Evolutionary conservation across 2,329 filamentous ascomycete species (phyloP).

Genomic region (Penicillium sp.): DNA sequence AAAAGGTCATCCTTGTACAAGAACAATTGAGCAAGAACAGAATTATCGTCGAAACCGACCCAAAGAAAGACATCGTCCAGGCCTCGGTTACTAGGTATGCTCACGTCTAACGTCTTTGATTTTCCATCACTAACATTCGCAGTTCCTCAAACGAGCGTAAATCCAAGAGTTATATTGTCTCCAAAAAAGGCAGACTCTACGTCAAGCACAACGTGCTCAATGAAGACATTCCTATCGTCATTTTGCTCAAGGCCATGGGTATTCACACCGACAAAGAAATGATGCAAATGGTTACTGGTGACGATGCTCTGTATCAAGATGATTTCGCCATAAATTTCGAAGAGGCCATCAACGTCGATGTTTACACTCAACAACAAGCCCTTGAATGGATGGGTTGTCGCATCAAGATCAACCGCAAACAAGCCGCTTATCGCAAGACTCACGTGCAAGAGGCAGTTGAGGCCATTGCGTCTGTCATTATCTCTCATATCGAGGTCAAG

Average conservation of each 20-base stretch:
- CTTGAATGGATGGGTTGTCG: constrained; percentile 86
- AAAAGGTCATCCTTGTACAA: constrained; percentile 98
- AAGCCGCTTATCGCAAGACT: constrained; percentile 66
- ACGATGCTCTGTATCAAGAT: constrained; percentile 86
- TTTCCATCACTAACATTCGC: constrained; percentile 17
- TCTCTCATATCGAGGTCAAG: constrained; percentile 89
- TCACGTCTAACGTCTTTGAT: neutral
- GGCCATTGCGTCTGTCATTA: constrained; percentile 85
- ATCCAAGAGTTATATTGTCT: constrained; percentile 91
- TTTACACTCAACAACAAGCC: constrained; percentile 93
- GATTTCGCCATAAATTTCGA: constrained; percentile 96
- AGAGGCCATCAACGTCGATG: constrained; percentile 76
- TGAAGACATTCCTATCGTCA: constrained; percentile 92
- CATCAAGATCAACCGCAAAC: constrained; percentile 78
- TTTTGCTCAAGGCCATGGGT: constrained; percentile 89
- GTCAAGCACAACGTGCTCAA: constrained; percentile 90
- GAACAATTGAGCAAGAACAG: constrained; percentile 99
- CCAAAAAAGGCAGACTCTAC: constrained; percentile 89
- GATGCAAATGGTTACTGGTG: constrained; percentile 82
- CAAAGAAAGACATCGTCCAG: constrained; percentile 89
- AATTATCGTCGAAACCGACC: constrained; percentile 91
- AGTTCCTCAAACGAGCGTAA: constrained; percentile 97
- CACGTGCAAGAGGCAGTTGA: constrained; percentile 90
- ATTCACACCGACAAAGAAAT: constrained; percentile 95
- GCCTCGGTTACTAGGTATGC: constrained; percentile 78